These are phyloP conservation scores for Hypomontagnella monticulosa DNA, from an alignment of 495 filamentous ascomycete genomes.

Conservation along the genomic window DNA sequence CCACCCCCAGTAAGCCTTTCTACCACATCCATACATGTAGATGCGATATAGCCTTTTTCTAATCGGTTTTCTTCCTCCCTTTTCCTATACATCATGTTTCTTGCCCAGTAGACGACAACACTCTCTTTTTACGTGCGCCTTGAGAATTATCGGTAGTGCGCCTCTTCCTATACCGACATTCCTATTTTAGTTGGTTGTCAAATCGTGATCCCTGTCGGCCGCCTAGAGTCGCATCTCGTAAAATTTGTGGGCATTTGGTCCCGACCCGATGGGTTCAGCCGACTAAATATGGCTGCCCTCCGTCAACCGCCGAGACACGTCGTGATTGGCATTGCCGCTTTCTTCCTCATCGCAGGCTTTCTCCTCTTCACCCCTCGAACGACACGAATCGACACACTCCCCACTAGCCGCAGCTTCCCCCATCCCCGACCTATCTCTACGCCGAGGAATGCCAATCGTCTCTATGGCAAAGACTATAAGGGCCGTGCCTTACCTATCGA, in stretches of 20 bases:
- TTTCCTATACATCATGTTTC: too few relatives aligned
- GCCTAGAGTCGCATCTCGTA: not conserved
- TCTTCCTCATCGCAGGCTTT: slow-evolving; percentile 11
- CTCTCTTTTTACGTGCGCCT: too few relatives aligned
- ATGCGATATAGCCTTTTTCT: too few relatives aligned
- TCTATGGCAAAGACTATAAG: slow-evolving; percentile 28
- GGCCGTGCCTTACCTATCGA: slow-evolving; percentile 19
- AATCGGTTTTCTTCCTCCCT: too few relatives aligned
- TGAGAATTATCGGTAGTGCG: too few relatives aligned
- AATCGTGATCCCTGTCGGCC: not conserved
- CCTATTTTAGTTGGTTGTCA: too few relatives aligned
- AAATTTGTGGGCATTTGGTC: not conserved
- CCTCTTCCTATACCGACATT: too few relatives aligned
- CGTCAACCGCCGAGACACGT: slow-evolving; percentile 21
- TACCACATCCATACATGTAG: too few relatives aligned
- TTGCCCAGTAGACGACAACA: too few relatives aligned
- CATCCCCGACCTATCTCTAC: not conserved
- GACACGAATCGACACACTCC: not conserved
- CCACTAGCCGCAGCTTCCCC: slow-evolving; percentile 2
- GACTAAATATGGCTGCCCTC: slow-evolving; percentile 19
- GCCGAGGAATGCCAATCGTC: slow-evolving; percentile 1
- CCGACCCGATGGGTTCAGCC: slow-evolving; percentile 6
- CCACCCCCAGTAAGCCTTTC: too few relatives aligned
- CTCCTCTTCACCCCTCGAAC: slow-evolving; percentile 22
- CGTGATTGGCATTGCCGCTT: slow-evolving; percentile 6